Percentiles rank a stretch among this genome's conserved stretches.
Evolutionary conservation across 305 asterid genomes (phyloP).

Genomic region (Fraxinus greggii): DNA sequence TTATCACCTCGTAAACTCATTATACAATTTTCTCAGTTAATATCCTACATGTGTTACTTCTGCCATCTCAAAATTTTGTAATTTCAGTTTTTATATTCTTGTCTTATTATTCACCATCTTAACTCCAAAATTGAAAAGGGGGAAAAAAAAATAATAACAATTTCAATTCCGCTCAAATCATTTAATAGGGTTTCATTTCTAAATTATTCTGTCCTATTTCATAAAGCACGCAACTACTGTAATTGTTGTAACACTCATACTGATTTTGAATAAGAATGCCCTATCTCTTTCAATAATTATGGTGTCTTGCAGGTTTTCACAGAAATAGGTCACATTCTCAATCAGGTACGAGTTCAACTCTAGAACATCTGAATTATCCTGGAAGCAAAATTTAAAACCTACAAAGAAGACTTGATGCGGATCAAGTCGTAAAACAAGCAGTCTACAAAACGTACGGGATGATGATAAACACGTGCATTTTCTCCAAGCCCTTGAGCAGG

Average conservation of each 20-base stretch:
- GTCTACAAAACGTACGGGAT: neutral
- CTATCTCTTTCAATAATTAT: neutral
- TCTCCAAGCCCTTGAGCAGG: neutral
- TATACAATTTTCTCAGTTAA: neutral
- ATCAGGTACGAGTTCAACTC: neutral
- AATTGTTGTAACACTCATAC: neutral
- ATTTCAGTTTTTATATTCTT: neutral
- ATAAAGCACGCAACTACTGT: slow-evolving; percentile 3
- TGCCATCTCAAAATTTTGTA: neutral
- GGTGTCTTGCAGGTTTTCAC: neutral
- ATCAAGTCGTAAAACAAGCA: neutral
- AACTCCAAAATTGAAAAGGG: neutral
- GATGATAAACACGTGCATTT: neutral
- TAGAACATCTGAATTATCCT: slow-evolving; percentile 4
- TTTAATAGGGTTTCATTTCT: neutral
- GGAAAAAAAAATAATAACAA: neutral
- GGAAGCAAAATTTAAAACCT: neutral
- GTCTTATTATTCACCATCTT: neutral
- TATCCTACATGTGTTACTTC: neutral
- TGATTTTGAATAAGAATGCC: neutral
- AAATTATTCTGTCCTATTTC: neutral
- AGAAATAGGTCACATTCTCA: neutral
- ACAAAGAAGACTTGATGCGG: neutral
- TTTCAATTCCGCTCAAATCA: neutral
- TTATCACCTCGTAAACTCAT: neutral